Conservation (phyloP, 805 yeast genomes). For the Ogataea salicorniae region DNA sequence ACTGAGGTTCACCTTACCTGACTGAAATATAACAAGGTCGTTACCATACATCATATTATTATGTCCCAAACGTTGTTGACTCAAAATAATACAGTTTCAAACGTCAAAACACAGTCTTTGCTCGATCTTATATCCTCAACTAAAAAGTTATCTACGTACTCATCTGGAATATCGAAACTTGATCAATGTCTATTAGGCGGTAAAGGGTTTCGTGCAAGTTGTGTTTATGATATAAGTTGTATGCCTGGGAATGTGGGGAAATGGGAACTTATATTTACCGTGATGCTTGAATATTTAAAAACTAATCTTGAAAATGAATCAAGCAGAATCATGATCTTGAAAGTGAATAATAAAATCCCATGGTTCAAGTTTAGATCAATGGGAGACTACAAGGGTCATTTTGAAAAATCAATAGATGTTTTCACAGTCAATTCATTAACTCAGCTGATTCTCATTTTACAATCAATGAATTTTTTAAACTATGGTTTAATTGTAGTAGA, state of each 20-base stretch:
- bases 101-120: conserved; percentile 7
- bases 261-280: conserved; percentile 23
- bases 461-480: conserved; percentile 10
- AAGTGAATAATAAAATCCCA: conserved; percentile 19
- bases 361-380: conserved; percentile 20
- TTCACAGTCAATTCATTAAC: conserved; percentile 14
- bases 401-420: conserved; percentile 10
- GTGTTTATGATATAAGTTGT: conserved; percentile 26
- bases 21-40: too few species aligned
- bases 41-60: too few species aligned
- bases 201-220: conserved; percentile 19
- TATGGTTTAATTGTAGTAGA: conserved; percentile 25
- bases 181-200: conserved; percentile 16
- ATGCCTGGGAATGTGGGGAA: conserved; percentile 25
- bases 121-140: conserved; percentile 5
- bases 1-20: too few species aligned
- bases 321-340: conserved; percentile 9
- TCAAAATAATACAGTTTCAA: neutral
- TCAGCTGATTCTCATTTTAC: conserved; percentile 19
- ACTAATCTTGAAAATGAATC: neutral
- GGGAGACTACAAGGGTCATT: neutral
- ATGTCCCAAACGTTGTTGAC: neutral
- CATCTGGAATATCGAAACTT: conserved; percentile 18
- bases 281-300: conserved; percentile 7
- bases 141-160: conserved; percentile 1